These are phyloP conservation scores for Suillus tomentosus DNA, from an alignment of 768 basidiomycete genomes.

Conservation along the genomic window DNA sequence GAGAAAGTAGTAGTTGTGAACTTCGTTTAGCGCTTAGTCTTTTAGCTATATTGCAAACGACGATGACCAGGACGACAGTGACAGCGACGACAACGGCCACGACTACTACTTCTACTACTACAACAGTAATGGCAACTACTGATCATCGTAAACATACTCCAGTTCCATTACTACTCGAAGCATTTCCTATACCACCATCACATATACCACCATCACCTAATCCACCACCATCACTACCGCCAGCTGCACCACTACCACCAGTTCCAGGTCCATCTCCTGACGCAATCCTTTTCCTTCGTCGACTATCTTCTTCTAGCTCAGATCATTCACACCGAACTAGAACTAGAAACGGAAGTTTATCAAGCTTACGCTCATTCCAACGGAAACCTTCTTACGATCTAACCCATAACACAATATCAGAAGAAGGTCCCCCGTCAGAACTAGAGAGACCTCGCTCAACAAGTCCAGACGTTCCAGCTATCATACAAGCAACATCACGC, in stretches of 20 bases:
- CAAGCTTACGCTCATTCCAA: constrained; percentile 1
- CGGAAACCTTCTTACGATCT: background rate
- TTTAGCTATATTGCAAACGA: background rate
- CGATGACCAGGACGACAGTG: background rate
- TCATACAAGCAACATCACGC: constrained; percentile 41
- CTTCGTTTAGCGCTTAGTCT: background rate
- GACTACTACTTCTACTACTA: background rate
- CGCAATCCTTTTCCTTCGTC: background rate
- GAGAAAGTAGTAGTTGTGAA: background rate
- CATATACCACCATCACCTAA: constrained; percentile 35
- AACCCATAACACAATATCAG: background rate
- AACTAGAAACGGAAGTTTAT: background rate
- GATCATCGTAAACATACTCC: constrained; percentile 30
- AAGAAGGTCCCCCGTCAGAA: constrained; percentile 14
- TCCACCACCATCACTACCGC: constrained; percentile 62
- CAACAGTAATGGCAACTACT: background rate
- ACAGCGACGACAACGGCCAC: background rate
- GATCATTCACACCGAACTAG: background rate
- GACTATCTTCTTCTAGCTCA: background rate
- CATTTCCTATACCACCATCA: constrained; percentile 39
- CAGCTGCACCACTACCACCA: constrained; percentile 61
- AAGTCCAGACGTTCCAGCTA: constrained; percentile 43
- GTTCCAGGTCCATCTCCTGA: constrained; percentile 60
- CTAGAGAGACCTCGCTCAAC: constrained; percentile 22
- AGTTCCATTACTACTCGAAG: constrained; percentile 38